Evolutionary conservation across 192 early-diverging fungal genomes (phyloP).

Genomic region (Paraglomus brasilianum): DNA sequence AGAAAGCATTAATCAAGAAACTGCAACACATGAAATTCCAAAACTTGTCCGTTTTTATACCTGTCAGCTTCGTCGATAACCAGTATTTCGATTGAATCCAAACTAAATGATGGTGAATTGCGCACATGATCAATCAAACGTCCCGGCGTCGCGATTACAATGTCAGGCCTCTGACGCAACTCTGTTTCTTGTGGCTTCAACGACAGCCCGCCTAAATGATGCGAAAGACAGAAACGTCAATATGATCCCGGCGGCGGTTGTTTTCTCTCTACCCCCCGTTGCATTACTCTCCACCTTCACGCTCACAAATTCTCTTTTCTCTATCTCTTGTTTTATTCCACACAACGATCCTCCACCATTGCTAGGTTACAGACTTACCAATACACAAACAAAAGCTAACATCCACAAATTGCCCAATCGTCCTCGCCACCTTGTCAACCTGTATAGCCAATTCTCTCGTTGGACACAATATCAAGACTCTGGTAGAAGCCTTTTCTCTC

Average conservation of each 20-base stretch:
- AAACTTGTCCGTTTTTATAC: constrained; percentile 35
- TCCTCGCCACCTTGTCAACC: constrained; percentile 88
- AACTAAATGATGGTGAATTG: constrained; percentile 84
- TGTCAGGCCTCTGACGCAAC: constrained; percentile 81
- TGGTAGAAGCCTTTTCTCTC: constrained; percentile 68
- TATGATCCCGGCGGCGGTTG: too few species aligned
- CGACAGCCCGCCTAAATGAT: constrained; percentile 71
- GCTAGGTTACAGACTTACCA: constrained; percentile 35
- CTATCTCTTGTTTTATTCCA: not conserved
- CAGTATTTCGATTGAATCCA: constrained; percentile 91
- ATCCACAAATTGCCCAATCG: constrained; percentile 85
- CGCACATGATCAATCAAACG: constrained; percentile 96
- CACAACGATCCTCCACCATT: not conserved
- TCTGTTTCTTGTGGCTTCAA: constrained; percentile 86
- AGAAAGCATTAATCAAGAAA: constrained; percentile 30
- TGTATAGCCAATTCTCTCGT: constrained; percentile 98
- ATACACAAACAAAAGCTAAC: constrained; percentile 86
- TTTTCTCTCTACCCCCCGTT: not conserved
- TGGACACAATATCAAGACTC: constrained; percentile 91
- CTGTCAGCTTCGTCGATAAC: constrained; percentile 99
- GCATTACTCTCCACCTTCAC: not conserved
- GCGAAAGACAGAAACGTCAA: not conserved
- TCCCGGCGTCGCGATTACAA: constrained; percentile 97
- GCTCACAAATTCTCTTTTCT: not conserved
- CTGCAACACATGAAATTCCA: not conserved